A percentile compares a stretch with the other conserved stretches of the same genome.
Conservation (phyloP, 1,284 basidiomycete genomes). For the Apiotrichum sp. region DNA sequence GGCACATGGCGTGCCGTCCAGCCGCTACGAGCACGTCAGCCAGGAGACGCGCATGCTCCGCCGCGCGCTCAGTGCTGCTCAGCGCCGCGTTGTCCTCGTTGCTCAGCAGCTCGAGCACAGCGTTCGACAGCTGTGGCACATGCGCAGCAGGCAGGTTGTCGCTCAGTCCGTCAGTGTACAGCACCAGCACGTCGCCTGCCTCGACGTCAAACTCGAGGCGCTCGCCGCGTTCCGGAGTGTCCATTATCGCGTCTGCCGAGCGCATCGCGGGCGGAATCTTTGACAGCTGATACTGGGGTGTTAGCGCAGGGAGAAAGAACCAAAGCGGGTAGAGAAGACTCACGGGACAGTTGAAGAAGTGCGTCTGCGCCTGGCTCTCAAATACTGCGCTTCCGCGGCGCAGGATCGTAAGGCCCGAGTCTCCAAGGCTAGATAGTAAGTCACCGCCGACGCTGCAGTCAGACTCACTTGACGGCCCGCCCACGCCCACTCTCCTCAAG, state of each 20-base stretch:
- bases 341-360: conserved; percentile 48
- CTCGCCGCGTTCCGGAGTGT: conserved; percentile 37
- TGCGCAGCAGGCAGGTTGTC: conserved; percentile 52
- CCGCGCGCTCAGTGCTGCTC: conserved; percentile 25
- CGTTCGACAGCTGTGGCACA: conserved; percentile 34
- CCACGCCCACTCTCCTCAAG: conserved; percentile 45
- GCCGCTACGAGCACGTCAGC: conserved; percentile 48
- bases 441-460: too few relatives aligned
- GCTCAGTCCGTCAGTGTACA: conserved; percentile 53
- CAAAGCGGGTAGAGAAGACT: conserved; percentile 8
- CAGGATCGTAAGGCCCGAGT: conserved; percentile 45
- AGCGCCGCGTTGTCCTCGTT: conserved; percentile 36
- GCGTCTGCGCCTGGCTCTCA: conserved; percentile 39
- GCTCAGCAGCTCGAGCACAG: conserved; percentile 26
- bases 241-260: conserved; percentile 19
- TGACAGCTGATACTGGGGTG: conserved; percentile 30
- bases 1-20: conserved; percentile 44
- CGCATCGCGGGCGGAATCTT: conserved; percentile 28
- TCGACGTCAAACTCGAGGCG: conserved; percentile 34
- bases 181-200: conserved; percentile 43
- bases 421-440: conserved; percentile 36
- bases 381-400: conserved; percentile 35
- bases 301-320: conserved; percentile 8
- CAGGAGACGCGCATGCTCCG: conserved; percentile 41
- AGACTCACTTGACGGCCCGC: conserved; percentile 49